A percentile compares a stretch with the other conserved stretches of the same genome.
Conservation (phyloP, 495 filamentous ascomycete genomes). For the Venustampulla echinocandica region DNA sequence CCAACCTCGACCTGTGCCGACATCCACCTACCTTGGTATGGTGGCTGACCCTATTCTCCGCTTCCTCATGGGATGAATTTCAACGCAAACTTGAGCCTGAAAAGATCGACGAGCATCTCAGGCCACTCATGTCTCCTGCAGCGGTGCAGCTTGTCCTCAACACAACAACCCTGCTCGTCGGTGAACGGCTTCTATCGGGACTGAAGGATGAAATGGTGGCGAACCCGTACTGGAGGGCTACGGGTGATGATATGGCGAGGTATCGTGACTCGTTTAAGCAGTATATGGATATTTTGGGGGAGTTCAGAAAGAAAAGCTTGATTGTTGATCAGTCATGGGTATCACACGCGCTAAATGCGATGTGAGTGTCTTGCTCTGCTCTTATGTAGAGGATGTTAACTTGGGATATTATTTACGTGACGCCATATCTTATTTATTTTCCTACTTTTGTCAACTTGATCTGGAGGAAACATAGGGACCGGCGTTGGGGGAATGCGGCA, state of each 20-base stretch:
- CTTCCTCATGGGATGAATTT: not conserved
- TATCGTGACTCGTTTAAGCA: not conserved
- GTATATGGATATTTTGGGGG: constrained; percentile 1
- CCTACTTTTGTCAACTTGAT: no score
- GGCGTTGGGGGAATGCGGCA: no score
- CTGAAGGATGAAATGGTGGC: not conserved
- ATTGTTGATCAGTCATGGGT: not conserved
- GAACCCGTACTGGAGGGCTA: not conserved
- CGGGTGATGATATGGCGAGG: not conserved
- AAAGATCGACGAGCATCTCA: not conserved
- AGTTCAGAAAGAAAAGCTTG: not conserved
- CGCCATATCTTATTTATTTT: no score
- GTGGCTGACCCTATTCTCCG: not conserved
- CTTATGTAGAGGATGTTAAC: no score
- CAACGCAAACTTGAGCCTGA: not conserved
- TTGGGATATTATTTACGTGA: no score
- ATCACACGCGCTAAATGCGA: not conserved
- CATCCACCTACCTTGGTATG: not conserved
- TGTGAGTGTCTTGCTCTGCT: no score
- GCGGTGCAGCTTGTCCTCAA: not conserved
- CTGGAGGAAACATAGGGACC: no score
- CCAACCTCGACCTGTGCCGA: not conserved
- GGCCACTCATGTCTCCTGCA: not conserved
- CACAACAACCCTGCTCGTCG: not conserved
- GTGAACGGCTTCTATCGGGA: not conserved